These are phyloP conservation scores for Lasiodiplodia citricola DNA, from an alignment of 2,329 filamentous ascomycete species.

Conservation along the genomic window DNA sequence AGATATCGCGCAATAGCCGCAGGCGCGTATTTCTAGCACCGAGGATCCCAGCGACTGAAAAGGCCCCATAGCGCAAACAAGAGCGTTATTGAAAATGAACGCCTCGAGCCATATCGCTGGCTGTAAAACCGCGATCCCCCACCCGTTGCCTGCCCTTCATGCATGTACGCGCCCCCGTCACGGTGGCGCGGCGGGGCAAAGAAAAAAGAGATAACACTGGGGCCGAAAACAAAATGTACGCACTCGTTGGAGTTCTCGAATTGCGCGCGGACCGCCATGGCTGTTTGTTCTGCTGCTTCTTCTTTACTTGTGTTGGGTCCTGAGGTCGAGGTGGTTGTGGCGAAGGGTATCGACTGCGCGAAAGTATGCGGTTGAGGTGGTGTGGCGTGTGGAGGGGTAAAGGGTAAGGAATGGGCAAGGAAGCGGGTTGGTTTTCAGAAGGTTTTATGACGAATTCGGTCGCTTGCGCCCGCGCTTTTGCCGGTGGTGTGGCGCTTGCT, in stretches of 20 bases:
- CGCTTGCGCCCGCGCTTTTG: neutral
- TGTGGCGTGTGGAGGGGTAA: constrained; percentile 1
- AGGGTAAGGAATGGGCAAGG: neutral
- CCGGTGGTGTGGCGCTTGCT: neutral
- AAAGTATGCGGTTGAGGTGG: neutral
- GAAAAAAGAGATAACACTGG: neutral
- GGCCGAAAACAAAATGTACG: constrained; percentile 40
- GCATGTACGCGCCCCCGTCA: too few species aligned
- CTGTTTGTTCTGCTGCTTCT: constrained; percentile 27
- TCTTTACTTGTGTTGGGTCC: neutral
- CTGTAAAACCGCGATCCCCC: neutral
- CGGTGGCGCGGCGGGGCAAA: constrained; percentile 26
- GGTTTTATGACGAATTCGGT: constrained; percentile 23
- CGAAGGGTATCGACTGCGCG: neutral
- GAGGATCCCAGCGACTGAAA: neutral
- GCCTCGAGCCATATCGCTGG: neutral
- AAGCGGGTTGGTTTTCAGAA: neutral
- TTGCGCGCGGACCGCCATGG: constrained; percentile 62
- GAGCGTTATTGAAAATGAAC: neutral
- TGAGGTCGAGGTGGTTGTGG: neutral
- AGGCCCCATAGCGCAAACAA: neutral
- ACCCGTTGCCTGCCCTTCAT: neutral
- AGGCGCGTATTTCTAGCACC: neutral
- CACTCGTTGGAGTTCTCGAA: constrained; percentile 94
- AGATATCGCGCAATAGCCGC: neutral